A percentile compares a stretch with the other conserved stretches of the same genome.
Conservation (phyloP, 1,139 yeast genomes). For the Yamadazyma spencermartinsiae region DNA sequence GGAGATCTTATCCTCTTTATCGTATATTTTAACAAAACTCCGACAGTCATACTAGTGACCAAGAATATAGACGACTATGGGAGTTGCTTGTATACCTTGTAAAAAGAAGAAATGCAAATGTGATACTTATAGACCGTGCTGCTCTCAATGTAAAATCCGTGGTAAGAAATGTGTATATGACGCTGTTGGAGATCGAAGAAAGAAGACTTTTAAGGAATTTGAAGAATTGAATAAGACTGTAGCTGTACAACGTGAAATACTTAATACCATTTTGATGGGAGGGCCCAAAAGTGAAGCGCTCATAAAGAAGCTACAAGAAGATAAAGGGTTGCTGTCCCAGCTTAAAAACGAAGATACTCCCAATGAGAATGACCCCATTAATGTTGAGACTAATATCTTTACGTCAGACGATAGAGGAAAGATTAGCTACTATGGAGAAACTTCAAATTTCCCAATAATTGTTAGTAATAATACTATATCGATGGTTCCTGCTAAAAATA, state of each 20-base stretch:
- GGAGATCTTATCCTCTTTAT: too few species aligned
- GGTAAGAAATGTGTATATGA: constrained; percentile 3
- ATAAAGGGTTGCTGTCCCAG: constrained; percentile 1
- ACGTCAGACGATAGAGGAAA: constrained; percentile 12
- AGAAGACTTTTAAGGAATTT: constrained; percentile 6
- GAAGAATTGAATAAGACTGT: constrained; percentile 7
- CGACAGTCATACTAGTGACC: neutral
- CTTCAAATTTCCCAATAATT: constrained; percentile 13
- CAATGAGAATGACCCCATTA: constrained; percentile 1
- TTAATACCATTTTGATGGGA: constrained; percentile 9
- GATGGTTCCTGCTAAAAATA: neutral
- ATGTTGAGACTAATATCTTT: constrained; percentile 5
- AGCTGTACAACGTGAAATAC: constrained; percentile 4
- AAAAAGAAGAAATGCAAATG: constrained; percentile 6
- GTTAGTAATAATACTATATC: constrained; percentile 1
- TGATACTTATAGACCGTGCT: constrained; percentile 4
- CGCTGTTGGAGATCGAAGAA: constrained; percentile 6
- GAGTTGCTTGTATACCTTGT: constrained; percentile 5
- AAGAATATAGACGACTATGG: neutral
- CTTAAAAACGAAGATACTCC: neutral
- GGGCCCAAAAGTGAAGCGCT: constrained; percentile 6
- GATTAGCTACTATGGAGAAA: constrained; percentile 14
- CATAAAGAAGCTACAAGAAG: constrained; percentile 5
- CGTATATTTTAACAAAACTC: too few species aligned
- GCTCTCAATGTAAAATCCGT: constrained; percentile 5